A percentile compares a stretch with the other conserved stretches of the same genome.
Evolutionary conservation across 1,284 basidiomycete genomes (phyloP).

Genomic region (Rhodotorula sp.): DNA sequence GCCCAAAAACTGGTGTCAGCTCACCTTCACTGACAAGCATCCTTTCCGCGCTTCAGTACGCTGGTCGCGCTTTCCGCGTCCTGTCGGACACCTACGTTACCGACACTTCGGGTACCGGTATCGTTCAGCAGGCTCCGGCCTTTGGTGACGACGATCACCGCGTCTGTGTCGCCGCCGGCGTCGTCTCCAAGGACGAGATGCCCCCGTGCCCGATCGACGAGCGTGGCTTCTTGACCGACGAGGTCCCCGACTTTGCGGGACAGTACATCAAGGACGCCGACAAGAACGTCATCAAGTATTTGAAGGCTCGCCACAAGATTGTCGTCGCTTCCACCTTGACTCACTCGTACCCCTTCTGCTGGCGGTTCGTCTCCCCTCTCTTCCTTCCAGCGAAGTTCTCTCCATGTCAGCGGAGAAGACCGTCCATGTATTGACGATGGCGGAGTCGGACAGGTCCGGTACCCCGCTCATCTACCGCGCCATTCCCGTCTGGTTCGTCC

Average conservation of each 20-base stretch:
- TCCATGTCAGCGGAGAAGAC: background rate
- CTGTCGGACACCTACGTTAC: constrained; percentile 92
- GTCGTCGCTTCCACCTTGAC: constrained; percentile 82
- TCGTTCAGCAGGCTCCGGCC: constrained; percentile 97
- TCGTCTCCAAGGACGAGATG: constrained; percentile 80
- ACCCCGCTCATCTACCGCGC: constrained; percentile 96
- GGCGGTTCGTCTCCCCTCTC: constrained; percentile 63
- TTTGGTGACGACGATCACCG: constrained; percentile 99
- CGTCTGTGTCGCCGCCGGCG: constrained; percentile 77
- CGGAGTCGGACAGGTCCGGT: constrained; percentile 62
- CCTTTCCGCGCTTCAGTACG: constrained; percentile 59
- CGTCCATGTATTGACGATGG: no score
- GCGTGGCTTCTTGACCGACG: constrained; percentile 77
- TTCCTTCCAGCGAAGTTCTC: background rate
- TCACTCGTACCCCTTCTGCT: constrained; percentile 97
- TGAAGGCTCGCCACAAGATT: constrained; percentile 84
- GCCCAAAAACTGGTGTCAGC: background rate
- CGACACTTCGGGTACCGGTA: constrained; percentile 89
- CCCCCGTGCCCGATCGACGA: constrained; percentile 97
- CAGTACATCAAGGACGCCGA: constrained; percentile 93
- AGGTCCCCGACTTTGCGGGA: constrained; percentile 89
- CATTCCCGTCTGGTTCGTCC: constrained; percentile 94
- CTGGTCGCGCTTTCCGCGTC: constrained; percentile 88
- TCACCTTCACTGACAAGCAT: constrained; percentile 19
- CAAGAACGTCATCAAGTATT: constrained; percentile 85